Percentiles rank a stretch among this genome's conserved stretches.
These are phyloP conservation scores for Fusarium foetens DNA, from an alignment of 2,329 filamentous ascomycete species.

Conservation along the genomic window DNA sequence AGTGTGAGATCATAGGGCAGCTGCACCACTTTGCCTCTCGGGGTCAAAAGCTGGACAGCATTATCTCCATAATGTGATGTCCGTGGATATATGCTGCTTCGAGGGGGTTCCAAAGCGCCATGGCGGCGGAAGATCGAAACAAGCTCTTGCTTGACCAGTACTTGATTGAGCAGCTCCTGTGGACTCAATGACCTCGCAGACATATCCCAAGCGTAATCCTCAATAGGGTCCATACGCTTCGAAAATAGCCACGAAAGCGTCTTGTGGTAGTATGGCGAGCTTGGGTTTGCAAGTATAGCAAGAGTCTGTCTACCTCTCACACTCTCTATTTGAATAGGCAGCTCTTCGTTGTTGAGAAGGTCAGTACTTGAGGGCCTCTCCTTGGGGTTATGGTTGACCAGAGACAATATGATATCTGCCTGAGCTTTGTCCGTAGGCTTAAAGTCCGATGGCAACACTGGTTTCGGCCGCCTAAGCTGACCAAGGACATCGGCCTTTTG, in stretches of 20 bases:
- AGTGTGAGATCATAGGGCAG: constrained; percentile 94
- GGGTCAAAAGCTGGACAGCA: constrained; percentile 82
- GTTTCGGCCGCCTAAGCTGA: constrained; percentile 72
- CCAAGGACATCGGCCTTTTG: constrained; percentile 72
- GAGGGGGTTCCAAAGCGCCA: constrained; percentile 83
- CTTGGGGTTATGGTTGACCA: constrained; percentile 84
- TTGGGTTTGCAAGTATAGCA: constrained; percentile 81
- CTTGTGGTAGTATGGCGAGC: constrained; percentile 88
- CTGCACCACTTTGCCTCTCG: constrained; percentile 87
- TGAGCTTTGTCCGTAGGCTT: constrained; percentile 76
- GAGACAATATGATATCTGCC: constrained; percentile 78
- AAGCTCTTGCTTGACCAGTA: constrained; percentile 78
- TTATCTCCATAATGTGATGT: constrained; percentile 80
- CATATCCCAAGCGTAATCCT: constrained; percentile 84
- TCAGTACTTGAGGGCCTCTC: constrained; percentile 85
- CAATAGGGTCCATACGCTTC: constrained; percentile 78
- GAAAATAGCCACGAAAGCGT: constrained; percentile 88
- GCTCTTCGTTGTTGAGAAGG: constrained; percentile 83
- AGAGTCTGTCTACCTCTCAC: constrained; percentile 88
- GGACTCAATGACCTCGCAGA: constrained; percentile 63
- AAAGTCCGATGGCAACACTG: constrained; percentile 79
- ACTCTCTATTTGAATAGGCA: constrained; percentile 92
- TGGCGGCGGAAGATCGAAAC: constrained; percentile 86
- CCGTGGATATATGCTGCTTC: constrained; percentile 81
- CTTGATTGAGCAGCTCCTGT: constrained; percentile 74